Evolutionary conservation across 306 rosid species (phyloP), one percentile per base, ranked within the genome.

Genomic region (Vachellia collinsii): DNA sequence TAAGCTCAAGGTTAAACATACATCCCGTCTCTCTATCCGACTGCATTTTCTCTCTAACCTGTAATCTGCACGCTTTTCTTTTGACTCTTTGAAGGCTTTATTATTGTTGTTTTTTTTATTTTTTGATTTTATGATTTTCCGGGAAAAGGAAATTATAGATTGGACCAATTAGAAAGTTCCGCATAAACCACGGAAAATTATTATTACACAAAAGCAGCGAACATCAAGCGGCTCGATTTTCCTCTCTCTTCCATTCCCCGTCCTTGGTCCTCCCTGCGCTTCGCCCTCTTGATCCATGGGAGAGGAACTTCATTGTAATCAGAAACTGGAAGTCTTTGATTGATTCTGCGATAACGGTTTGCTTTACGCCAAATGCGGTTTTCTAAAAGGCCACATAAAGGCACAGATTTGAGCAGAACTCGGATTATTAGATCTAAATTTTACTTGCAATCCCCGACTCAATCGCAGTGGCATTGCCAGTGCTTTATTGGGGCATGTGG

Each of bases 331-430:
- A 51, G 82, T 69, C 53, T 36, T 4, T 37, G 79, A 74, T 44
- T 77, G 65, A 76, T 63, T 72, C 19, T 16, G 47, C 22, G 4
- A 70, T 42, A 72, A 71, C 84, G 82, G 73, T 17, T 77, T 77
- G 66, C 67, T 54, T 68, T 36, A 85, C 79, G 71, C 93, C 89
- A 88, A 90, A 90, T 91, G 97, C 88, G 92, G 91, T 87, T 83
- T 87, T 71, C 23, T 39, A 75, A 62, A 83, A 89, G 88, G 78
- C 84, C 89, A 7, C 29, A 51, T 48, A 80, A 71, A 78, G 71
- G 74, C 36, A 76, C 50, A 82, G 65, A 79, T 86, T 79, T 69
- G 80, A 86, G 86, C 75, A 73, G 68, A 82, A 78, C 76, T 75
- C 80, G 20, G n/a, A 79, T 67, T 11, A 22, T 22, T 66, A 77